A percentile compares a stretch with the other conserved stretches of the same genome.
Evolutionary conservation across 2,329 filamentous ascomycete species (phyloP).

Genomic region (Ophioceras dolichostomum): DNA sequence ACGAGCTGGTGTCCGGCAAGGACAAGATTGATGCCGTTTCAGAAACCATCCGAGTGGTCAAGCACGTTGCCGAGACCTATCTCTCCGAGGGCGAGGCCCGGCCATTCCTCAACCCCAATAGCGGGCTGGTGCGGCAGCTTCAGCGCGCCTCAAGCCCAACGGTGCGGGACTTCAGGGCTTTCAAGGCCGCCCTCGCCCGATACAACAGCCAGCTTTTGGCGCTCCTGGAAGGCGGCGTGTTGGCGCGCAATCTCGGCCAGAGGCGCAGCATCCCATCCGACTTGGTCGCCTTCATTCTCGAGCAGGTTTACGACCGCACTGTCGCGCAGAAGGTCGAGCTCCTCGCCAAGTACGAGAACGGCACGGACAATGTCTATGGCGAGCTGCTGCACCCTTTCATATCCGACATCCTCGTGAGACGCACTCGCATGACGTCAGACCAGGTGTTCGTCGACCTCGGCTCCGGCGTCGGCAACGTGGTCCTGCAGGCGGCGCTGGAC

Average conservation of each 20-base stretch:
- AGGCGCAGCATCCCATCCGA: slow-evolving; percentile 58
- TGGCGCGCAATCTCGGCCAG: slow-evolving; percentile 58
- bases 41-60: slow-evolving; percentile 59
- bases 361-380: slow-evolving; percentile 88
- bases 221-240: slow-evolving; percentile 56
- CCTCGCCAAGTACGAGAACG: slow-evolving; percentile 75
- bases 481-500: slow-evolving; percentile 85
- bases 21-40: slow-evolving; percentile 68
- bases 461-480: slow-evolving; percentile 92
- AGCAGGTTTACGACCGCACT: slow-evolving; percentile 82
- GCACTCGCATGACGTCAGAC: slow-evolving; percentile 65
- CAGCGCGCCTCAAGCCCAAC: slow-evolving; percentile 60
- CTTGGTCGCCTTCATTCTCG: slow-evolving; percentile 69
- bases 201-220: slow-evolving; percentile 64
- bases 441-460: slow-evolving; percentile 91
- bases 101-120: slow-evolving; percentile 58
- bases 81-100: slow-evolving; percentile 57
- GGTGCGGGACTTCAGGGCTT: slow-evolving; percentile 52
- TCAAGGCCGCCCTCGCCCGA: slow-evolving; percentile 57
- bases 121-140: slow-evolving; percentile 64
- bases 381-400: slow-evolving; percentile 81
- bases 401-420: slow-evolving; percentile 64
- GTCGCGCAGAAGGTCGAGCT: slow-evolving; percentile 82
- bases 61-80: slow-evolving; percentile 63
- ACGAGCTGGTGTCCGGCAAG: slow-evolving; percentile 65